Evolutionary conservation across 768 basidiomycete genomes (phyloP), one percentile per base, ranked within the genome.

Genomic region (Jaapia argillacea): DNA sequence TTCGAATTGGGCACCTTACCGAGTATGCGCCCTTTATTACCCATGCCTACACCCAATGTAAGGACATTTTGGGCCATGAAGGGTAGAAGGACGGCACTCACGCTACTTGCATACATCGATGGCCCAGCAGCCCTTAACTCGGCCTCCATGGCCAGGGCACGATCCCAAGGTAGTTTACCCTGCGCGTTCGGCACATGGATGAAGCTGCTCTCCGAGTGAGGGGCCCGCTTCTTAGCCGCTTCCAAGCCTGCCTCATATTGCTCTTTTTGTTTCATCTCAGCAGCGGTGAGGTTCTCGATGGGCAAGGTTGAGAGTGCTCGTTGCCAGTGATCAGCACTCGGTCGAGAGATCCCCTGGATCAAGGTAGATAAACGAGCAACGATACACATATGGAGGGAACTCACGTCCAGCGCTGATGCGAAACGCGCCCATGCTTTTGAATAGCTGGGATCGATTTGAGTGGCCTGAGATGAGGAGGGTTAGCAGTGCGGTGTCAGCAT

Each of bases 351-450:
- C 18, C 18, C 35, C 28, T 25, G 24, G 24, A 40, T 18, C 38
- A 20, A 24, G 25, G 33, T 37, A 23, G 27, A 16, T 36, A 24
- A 24, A 40, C 12, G 16, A 27, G 3, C 18, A 22, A 42, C 22
- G 35, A 4, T 33, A 21, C 3, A 41, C 5, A 41, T 2, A 5
- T 26, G 10, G 36, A 45, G 28, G 28, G 28, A 33, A 16, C 47
- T 40, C 23, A 54, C 55, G 22, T 51, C 42, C 20, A 35, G 20
- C 1, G 51, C 48, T 24, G 50, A 48, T 14, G 45, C 57, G 1
- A 54, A 43, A 7, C 57, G 40, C 4, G 45, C 53, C 57, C 57
- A 58, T 3, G 47, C 57, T 43, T 54, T 56, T 21, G 50, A 36
- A 44, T 51, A 56, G 23, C 28, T 45, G 13, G 51, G 48, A 38